Percentiles rank a stretch among this genome's conserved stretches.
Conservation (phyloP, 495 filamentous ascomycete genomes). For the Jackrogersella minutella region DNA sequence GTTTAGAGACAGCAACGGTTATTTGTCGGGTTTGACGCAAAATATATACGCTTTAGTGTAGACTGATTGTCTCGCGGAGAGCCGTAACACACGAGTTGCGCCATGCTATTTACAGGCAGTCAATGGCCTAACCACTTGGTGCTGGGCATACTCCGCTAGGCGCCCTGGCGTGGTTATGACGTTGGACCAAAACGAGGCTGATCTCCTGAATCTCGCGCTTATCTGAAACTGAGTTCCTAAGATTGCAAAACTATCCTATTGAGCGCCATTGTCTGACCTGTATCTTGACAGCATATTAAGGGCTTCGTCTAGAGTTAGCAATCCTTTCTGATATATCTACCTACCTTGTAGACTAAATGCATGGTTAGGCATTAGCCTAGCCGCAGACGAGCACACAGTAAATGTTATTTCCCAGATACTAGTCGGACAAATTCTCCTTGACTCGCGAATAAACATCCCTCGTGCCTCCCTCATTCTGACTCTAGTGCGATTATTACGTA, state of each 20-base stretch:
- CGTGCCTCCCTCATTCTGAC: no score
- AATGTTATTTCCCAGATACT: no score
- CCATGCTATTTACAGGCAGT: slow-evolving; percentile 16
- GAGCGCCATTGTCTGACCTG: background rate
- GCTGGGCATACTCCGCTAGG: slow-evolving; percentile 8
- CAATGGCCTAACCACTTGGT: slow-evolving; percentile 11
- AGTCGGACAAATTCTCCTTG: slow-evolving; percentile 9
- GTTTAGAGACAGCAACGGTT: slow-evolving; percentile 8
- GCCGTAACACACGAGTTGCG: slow-evolving; percentile 25
- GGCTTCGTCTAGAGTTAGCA: background rate
- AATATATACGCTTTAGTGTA: background rate
- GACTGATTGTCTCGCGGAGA: slow-evolving; percentile 16
- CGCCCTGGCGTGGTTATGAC: background rate
- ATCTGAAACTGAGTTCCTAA: slow-evolving; percentile 11
- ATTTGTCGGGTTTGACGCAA: slow-evolving; percentile 3
- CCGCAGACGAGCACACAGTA: background rate
- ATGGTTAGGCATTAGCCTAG: slow-evolving; percentile 2
- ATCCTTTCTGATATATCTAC: slow-evolving; percentile 1
- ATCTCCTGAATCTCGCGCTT: background rate
- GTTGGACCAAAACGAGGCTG: slow-evolving; percentile 1
- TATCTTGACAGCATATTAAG: background rate
- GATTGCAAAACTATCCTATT: background rate
- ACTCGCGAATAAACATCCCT: no score
- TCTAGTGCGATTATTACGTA: slow-evolving; percentile 33
- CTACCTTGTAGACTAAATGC: background rate